Evolutionary conservation across 805 yeast species (phyloP), one percentile per base, ranked within the genome.

Genomic region (Torulaspora quercuum): DNA sequence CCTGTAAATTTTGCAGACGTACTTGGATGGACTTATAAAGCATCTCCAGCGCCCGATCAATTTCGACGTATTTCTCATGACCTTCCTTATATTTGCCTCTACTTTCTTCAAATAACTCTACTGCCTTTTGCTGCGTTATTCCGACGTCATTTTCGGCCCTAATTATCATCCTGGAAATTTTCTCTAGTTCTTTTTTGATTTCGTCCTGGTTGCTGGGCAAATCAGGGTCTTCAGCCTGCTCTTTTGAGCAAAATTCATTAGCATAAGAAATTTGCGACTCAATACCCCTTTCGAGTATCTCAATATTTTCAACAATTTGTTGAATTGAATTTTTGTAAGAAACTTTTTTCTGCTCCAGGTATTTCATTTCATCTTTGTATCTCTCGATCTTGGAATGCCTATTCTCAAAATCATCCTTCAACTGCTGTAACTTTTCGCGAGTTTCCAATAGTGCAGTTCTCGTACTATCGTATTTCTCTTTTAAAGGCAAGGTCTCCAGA

Each of bases 131-230:
- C 30, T 75, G 72, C 0, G 79, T 56, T 37, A 73, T 66, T 1
- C 83, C 85, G 9, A 78, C 56, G 15, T 63, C 59, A 26, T 60
- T 61, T 46, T 82, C 83, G 2, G 79, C 75, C 35, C 65, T 68
- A 32, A 67, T 62, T 11, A 82, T 69, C 13, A 69, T 68, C 21
- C 55, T 49, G 13, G 73, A 68, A 10, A 79, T 65, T 12, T 57
- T 63, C 15, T 61, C 64, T 34, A 76, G 68, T 49, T 78, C 81
- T 2, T 52, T 44, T 15, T 69, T 70, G 8, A 82, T 71, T 2
- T 70, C 65, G 5, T 75, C 75, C 10, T 65, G 58, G 2, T 73
- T 64, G 25, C 70, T 71, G 0, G 63, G 63, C 18, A 69, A 55
- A 0, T 63, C 67, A 4, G 57, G 40, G 2, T 69, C 45, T 3